A percentile compares a stretch with the other conserved stretches of the same genome.
Conservation (phyloP, 306 rosid genomes). For the Comarum palustre region DNA sequence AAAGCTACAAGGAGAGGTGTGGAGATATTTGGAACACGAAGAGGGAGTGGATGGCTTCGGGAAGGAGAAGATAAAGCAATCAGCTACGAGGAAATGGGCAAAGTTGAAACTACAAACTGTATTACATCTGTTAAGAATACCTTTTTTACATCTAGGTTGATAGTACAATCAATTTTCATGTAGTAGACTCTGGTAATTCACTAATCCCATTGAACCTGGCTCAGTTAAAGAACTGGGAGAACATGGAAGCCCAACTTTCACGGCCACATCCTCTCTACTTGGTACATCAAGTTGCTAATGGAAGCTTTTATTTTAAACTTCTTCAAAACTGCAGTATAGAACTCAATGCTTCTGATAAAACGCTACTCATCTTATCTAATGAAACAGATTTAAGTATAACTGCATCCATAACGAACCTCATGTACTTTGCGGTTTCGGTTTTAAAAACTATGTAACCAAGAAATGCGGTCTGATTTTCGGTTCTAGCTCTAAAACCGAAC, state of each 20-base stretch:
- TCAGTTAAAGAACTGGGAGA: no score
- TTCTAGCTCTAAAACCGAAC: no score
- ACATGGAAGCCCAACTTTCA: no score
- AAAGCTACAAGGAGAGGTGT: neutral
- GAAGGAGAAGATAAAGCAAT: neutral
- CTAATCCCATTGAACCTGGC: no score
- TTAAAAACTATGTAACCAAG: no score
- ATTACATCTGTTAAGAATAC: no score
- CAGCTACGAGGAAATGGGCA: neutral
- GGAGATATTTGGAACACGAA: neutral
- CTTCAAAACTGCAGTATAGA: slow-evolving; percentile 27
- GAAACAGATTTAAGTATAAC: slow-evolving; percentile 74
- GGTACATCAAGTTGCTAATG: neutral
- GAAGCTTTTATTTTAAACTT: neutral
- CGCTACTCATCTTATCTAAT: slow-evolving; percentile 79
- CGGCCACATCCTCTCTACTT: neutral
- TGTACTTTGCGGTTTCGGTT: neutral
- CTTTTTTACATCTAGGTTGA: no score
- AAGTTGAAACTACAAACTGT: no score
- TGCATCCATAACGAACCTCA: slow-evolving; percentile 73
- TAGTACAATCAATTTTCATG: no score
- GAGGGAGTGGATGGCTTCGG: neutral
- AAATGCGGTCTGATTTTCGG: no score
- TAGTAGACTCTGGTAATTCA: no score
- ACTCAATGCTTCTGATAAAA: slow-evolving; percentile 64